Conservation (phyloP, 2,329 filamentous ascomycete species). For the Fusarium gaditjirri region DNA sequence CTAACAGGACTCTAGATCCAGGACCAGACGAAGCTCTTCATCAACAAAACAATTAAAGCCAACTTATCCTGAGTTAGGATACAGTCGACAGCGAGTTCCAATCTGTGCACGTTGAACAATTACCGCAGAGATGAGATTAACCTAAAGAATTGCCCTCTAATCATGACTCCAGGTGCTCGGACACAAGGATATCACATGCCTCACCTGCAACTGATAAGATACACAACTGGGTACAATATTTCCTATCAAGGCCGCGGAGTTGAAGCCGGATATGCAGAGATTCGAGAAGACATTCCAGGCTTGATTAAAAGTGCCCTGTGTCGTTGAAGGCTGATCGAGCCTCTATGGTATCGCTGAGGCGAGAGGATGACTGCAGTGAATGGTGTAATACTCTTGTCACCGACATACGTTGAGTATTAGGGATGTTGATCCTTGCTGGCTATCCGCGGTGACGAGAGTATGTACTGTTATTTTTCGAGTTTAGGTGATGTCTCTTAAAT, state of each 20-base stretch:
- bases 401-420: not conserved
- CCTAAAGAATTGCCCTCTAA: not conserved
- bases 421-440: not conserved
- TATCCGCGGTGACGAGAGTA: not conserved
- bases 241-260: not conserved
- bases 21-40: not conserved
- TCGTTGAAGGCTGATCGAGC: not conserved
- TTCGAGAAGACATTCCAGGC: not conserved
- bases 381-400: not conserved
- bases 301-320: not conserved
- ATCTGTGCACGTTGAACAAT: not conserved
- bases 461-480: not conserved
- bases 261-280: not conserved
- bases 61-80: not conserved
- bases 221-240: not conserved
- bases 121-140: not conserved
- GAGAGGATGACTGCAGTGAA: not conserved
- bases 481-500: not conserved
- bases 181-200: not conserved
- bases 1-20: not conserved
- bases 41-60: not conserved
- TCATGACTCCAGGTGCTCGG: not conserved
- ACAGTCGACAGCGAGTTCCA: not conserved
- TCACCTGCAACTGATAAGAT: not conserved
- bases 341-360: not conserved